Percentiles rank a stretch among this genome's conserved stretches.
These are phyloP conservation scores for Ilyonectria robusta DNA, from an alignment of 2,329 filamentous ascomycete genomes.

Conservation along the genomic window DNA sequence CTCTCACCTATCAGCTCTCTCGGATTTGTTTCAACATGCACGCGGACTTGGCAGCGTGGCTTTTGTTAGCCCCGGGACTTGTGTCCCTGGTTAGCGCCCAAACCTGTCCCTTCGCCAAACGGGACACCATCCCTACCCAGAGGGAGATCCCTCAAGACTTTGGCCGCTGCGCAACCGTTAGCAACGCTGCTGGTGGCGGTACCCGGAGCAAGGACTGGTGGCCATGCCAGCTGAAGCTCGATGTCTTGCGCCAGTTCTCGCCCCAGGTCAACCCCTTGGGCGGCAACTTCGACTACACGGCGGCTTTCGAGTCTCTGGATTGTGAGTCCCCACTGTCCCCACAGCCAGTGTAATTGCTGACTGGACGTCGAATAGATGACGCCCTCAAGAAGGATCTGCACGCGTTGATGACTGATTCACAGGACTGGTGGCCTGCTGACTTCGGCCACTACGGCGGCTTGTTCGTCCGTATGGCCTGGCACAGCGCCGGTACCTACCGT, in stretches of 20 bases:
- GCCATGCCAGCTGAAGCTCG: slow-evolving; percentile 77
- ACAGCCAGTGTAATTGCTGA: not conserved
- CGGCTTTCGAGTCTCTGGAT: slow-evolving; percentile 77
- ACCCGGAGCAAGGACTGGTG: slow-evolving; percentile 81
- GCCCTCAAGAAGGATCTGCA: slow-evolving; percentile 81
- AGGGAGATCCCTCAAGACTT: slow-evolving; percentile 40
- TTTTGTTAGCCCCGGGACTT: slow-evolving; percentile 40
- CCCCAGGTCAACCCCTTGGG: slow-evolving; percentile 73
- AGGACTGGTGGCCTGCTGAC: slow-evolving; percentile 87
- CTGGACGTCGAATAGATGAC: slow-evolving; percentile 52
- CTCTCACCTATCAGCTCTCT: no score
- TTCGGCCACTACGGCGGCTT: slow-evolving; percentile 86
- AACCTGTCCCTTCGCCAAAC: slow-evolving; percentile 40
- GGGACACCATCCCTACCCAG: slow-evolving; percentile 14
- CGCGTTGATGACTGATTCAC: slow-evolving; percentile 82
- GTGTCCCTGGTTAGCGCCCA: slow-evolving; percentile 34
- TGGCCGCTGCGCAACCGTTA: slow-evolving; percentile 34
- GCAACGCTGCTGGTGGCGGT: slow-evolving; percentile 71
- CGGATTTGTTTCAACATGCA: slow-evolving; percentile 31
- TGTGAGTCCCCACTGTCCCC: slow-evolving; percentile 57
- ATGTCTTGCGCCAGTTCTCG: slow-evolving; percentile 81
- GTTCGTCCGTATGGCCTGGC: slow-evolving; percentile 87
- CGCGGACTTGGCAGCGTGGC: slow-evolving; percentile 23
- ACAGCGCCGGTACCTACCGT: slow-evolving; percentile 84
- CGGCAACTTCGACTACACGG: slow-evolving; percentile 79